Percentiles rank a stretch among this genome's conserved stretches.
Evolutionary conservation across 2,329 filamentous ascomycete genomes (phyloP).

Genomic region (Ascochyta fabae): DNA sequence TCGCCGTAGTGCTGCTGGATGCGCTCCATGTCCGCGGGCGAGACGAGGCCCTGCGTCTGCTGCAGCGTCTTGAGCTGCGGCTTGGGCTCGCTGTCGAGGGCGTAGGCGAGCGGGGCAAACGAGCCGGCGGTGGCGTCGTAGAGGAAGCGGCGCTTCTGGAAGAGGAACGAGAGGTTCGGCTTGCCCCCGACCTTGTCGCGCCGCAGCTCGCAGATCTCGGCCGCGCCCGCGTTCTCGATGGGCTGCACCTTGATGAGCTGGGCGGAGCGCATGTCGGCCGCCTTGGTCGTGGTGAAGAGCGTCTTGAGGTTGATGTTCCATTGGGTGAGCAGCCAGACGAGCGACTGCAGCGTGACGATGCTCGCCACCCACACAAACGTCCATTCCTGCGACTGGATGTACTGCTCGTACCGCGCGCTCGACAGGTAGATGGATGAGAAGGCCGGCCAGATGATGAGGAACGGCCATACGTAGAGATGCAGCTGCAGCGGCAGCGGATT

Average conservation of each 20-base stretch:
- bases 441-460: slow-evolving; percentile 86
- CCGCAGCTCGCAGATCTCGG: slow-evolving; percentile 84
- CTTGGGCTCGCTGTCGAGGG: slow-evolving; percentile 84
- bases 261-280: slow-evolving; percentile 73
- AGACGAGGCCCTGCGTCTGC: slow-evolving; percentile 74
- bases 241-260: slow-evolving; percentile 92
- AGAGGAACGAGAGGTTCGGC: slow-evolving; percentile 84
- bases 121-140: slow-evolving; percentile 73
- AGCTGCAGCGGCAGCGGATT: slow-evolving; percentile 81
- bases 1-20: slow-evolving; percentile 92
- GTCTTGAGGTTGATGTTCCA: slow-evolving; percentile 92
- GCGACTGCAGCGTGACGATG: slow-evolving; percentile 85
- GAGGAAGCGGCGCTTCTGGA: slow-evolving; percentile 96
- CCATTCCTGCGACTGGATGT: slow-evolving; percentile 96
- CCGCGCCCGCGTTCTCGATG: slow-evolving; percentile 82
- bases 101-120: slow-evolving; percentile 85
- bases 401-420: slow-evolving; percentile 81
- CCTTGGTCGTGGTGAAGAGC: slow-evolving; percentile 78
- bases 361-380: slow-evolving; percentile 92
- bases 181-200: slow-evolving; percentile 79
- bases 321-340: slow-evolving; percentile 94
- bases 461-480: slow-evolving; percentile 93
- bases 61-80: slow-evolving; percentile 81
- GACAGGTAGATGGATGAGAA: slow-evolving; percentile 90
- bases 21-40: slow-evolving; percentile 75